Evolutionary conservation across 2,329 filamentous ascomycete species (phyloP), one percentile per base, ranked within the genome.

Genomic region (Calonectria hongkongensis): DNA sequence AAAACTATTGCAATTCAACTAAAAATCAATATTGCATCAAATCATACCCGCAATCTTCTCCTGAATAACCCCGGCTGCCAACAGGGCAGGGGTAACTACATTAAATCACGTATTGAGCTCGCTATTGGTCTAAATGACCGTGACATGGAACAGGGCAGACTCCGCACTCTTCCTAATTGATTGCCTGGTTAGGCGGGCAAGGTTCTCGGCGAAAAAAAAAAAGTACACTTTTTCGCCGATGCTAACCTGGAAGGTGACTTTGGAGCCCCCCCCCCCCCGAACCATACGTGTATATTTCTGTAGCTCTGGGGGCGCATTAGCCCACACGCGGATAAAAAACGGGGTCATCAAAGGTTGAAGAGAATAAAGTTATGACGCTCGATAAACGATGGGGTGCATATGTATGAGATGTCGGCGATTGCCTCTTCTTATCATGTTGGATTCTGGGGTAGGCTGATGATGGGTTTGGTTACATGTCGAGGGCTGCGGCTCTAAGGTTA

Each of bases 281-380:
- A 33, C n/a, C 30, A 58, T 15, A 27, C n/a, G n/a, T 36, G 33
- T 36, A 36, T 36, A 33, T 36, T 3, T 36, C 33, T 12, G 33
- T 36, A 36, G 2, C 15, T 9, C 21, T 18, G n/a, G 54, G 54
- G 54, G 30, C 15, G 36, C 18, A 10, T 36, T 7, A 25, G n/a
- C 4, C 10, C 12, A 58, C 33, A 39, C 54, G 28, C 54, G 54
- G 54, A 41, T 58, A 58, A 27, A 58, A 39, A 39, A 39, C n/a
- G 33, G 54, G 54, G 15, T 21, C 28, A 13, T 10, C 9, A n/a
- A 58, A 36, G 54, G 2, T n/a, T 39, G 33, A 33, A 5, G 13
- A 41, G 33, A 36, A 60, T 41, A 60, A 27, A 28, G 33, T 60
- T 41, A 27, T 41, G 54, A 60, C 39, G 36, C 2, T 27, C 39